Evolutionary conservation across 345 rosid genomes (phyloP), one percentile per base, ranked within the genome.

Genomic region (Fremontodendron californicum): DNA sequence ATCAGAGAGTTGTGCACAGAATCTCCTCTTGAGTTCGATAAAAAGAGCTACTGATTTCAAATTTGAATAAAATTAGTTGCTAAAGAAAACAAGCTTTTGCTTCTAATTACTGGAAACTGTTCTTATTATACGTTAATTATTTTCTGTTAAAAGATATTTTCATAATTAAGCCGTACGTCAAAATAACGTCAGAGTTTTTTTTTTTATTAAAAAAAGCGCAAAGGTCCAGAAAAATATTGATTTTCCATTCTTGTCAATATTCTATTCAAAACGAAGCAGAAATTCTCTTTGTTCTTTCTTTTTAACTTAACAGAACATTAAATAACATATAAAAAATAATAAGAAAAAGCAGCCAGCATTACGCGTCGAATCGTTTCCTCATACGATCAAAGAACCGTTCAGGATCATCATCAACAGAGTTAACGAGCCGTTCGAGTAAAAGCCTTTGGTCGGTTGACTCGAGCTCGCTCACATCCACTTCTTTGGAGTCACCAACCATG

Each of bases 321-420:
- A 66, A 43, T 68, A 13, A 15, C 21, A 21, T 21, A 21, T 21
- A 8, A 9, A 29, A 54, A 19, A 6, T 3, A 0, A 49, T 35
- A 42, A 6, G 51, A 21, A 35, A 11, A 19, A 11, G 11, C 11
- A 15, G 40, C 11, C 23, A 40, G 54, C 48, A 80, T 82, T 93
- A 94, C 98, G 92, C 89, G 62, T 91, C 91, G 58, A 92, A 90
- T 81, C 99, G 82, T 52, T 81, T 84, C 37, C 98, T 81, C 83
- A 95, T 91, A 31, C 94, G 92, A 74, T 88, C 88, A 78, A 93
- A 93, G 88, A 95, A 95, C n/a, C 70, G 90, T 80, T 93, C 86
- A n/a, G 92, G 93, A 51, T 95, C 99, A 75, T 95, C 88, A 49
- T 93, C 98, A 16, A 81, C 97, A 3, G 94, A 84, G 81, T 75